A percentile compares a stretch with the other conserved stretches of the same genome.
phyloP scores from a whole-genome alignment of 192 early-diverging fungal species.

The Coemansia sp. region DNA sequence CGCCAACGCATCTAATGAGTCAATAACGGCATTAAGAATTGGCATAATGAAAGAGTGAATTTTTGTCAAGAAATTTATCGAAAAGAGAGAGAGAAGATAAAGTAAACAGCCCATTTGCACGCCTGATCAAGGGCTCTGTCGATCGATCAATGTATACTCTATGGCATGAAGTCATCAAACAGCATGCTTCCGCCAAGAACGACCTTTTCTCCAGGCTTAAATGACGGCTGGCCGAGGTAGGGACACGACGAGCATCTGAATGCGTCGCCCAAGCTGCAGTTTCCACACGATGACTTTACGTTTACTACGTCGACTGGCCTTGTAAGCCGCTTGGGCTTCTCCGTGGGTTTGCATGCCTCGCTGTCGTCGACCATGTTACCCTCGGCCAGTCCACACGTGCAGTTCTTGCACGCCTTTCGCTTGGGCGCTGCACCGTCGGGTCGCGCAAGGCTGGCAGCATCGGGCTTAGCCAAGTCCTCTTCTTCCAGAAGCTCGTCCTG shows the following conservation, averaged over 20 bases:
- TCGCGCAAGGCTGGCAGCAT: conserved; percentile 61
- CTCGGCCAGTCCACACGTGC: conserved; percentile 89
- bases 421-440: conserved; percentile 79
- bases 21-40: conserved; percentile 36
- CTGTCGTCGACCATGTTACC: conserved; percentile 62
- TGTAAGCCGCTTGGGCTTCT: conserved; percentile 60
- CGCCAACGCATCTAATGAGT: conserved; percentile 41
- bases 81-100: not conserved
- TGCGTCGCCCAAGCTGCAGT: conserved; percentile 95
- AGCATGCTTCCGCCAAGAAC: conserved; percentile 72
- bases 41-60: conserved; percentile 21
- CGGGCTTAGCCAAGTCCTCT: conserved; percentile 74
- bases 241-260: conserved; percentile 97
- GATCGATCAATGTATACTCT: not conserved
- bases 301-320: conserved; percentile 58
- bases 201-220: conserved; percentile 94
- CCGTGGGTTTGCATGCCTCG: conserved; percentile 36
- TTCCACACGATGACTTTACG: conserved; percentile 68
- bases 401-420: conserved; percentile 97
- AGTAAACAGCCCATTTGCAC: not conserved
- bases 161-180: conserved; percentile 54
- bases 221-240: conserved; percentile 96
- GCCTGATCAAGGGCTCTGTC: not conserved
- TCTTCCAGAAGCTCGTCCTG: conserved; percentile 89
- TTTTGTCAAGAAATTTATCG: not conserved